Evolutionary conservation across 2,329 filamentous ascomycete genomes (phyloP).

Genomic region (Cladosporium velox): DNA sequence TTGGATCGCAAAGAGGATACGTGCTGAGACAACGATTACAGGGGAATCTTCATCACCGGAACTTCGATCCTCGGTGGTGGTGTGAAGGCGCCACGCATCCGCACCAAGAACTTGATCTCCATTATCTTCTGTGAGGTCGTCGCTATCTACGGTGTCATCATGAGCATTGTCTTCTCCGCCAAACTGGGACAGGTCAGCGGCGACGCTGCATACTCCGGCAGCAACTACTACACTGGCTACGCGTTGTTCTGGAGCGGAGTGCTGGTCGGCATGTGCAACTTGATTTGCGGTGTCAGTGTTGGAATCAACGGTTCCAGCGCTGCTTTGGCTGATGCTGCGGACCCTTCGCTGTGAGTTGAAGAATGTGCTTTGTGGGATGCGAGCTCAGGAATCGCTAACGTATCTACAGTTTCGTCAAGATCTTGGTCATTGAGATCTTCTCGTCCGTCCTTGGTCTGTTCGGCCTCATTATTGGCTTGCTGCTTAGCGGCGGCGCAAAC

Average conservation of each 20-base stretch:
- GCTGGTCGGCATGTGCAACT: slow-evolving; percentile 92
- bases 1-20: not conserved
- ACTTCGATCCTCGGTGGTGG: slow-evolving; percentile 96
- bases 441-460: slow-evolving; percentile 96
- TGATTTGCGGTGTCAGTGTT: slow-evolving; percentile 93
- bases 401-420: slow-evolving; percentile 82
- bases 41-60: slow-evolving; percentile 98
- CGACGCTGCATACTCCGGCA: slow-evolving; percentile 68
- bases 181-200: slow-evolving; percentile 71
- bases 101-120: slow-evolving; percentile 98
- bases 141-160: slow-evolving; percentile 99
- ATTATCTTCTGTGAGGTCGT: slow-evolving; percentile 99
- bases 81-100: slow-evolving; percentile 94
- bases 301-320: slow-evolving; percentile 98
- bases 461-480: slow-evolving; percentile 88
- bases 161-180: slow-evolving; percentile 96
- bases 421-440: slow-evolving; percentile 98
- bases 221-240: slow-evolving; percentile 91
- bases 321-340: slow-evolving; percentile 91
- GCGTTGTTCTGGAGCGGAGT: slow-evolving; percentile 95
- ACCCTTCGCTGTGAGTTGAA: slow-evolving; percentile 74
- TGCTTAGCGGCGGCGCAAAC: slow-evolving; percentile 79
- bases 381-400: slow-evolving; percentile 21
- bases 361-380: not conserved
- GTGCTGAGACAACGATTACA: slow-evolving; percentile 44